These are phyloP conservation scores for Neobulgaria alba DNA, from an alignment of 2,329 filamentous ascomycete species.

Conservation along the genomic window DNA sequence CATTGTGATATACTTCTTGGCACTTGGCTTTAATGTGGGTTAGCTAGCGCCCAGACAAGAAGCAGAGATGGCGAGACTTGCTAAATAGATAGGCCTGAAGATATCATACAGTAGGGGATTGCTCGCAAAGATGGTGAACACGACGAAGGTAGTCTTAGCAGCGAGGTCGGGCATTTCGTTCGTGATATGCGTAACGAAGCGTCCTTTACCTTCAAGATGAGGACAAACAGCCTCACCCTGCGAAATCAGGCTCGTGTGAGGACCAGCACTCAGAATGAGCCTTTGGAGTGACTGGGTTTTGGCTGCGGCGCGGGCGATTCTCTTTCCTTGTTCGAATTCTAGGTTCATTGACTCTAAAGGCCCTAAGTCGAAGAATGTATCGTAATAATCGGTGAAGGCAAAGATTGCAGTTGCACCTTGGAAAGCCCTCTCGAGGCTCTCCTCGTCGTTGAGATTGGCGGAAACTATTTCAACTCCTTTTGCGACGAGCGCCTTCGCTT, in stretches of 20 bases:
- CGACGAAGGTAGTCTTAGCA: conserved; percentile 28
- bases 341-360: not conserved
- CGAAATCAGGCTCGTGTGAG: conserved; percentile 29
- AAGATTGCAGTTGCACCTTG: conserved; percentile 21
- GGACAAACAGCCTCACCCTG: conserved; percentile 35
- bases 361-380: conserved; percentile 2
- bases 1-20: too few species aligned
- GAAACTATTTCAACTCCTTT: conserved; percentile 15
- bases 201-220: conserved; percentile 29
- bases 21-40: too few species aligned
- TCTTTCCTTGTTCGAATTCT: conserved; percentile 20
- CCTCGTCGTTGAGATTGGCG: conserved; percentile 17
- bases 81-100: too few species aligned
- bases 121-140: too few species aligned
- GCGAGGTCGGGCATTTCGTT: conserved; percentile 20
- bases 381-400: conserved; percentile 23
- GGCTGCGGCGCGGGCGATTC: conserved; percentile 23
- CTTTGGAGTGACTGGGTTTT: conserved; percentile 27
- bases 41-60: too few species aligned
- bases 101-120: too few species aligned
- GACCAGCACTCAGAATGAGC: conserved; percentile 34
- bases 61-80: too few species aligned
- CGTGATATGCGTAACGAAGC: conserved; percentile 26
- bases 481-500: not conserved
- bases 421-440: conserved; percentile 16